phyloP scores from a whole-genome alignment of 305 asterid species.

The Solanum chacoense region DNA sequence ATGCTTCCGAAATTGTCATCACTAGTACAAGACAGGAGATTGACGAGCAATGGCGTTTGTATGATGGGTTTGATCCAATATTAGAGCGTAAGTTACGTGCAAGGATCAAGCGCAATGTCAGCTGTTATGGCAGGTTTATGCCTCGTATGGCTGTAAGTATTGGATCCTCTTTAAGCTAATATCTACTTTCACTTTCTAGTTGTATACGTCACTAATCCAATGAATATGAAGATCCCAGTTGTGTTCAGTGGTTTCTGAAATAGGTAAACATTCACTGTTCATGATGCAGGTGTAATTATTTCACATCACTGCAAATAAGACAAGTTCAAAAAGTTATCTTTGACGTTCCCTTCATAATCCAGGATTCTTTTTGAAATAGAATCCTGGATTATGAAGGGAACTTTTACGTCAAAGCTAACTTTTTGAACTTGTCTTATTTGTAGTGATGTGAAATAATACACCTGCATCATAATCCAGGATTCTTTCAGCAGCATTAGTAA shows the following conservation, averaged over 20 bases:
- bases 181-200: background rate
- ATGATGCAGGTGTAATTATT: background rate
- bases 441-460: background rate
- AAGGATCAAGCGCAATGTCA: conserved; percentile 86
- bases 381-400: background rate
- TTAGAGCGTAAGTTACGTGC: conserved; percentile 94
- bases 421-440: background rate
- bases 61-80: conserved; percentile 97
- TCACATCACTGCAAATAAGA: background rate
- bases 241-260: background rate
- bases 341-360: background rate
- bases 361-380: background rate
- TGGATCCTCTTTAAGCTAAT: background rate
- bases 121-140: conserved; percentile 97
- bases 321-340: background rate
- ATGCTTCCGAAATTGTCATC: conserved; percentile 84
- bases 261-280: background rate
- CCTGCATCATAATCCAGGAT: background rate
- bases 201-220: background rate
- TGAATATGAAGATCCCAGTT: conserved; percentile 8
- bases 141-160: conserved; percentile 94
- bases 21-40: conserved; percentile 98
- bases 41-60: conserved; percentile 98
- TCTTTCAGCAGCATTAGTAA: background rate
- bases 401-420: background rate